Conservation (phyloP, 495 filamentous ascomycete species). For the Neurospora hispaniola region DNA sequence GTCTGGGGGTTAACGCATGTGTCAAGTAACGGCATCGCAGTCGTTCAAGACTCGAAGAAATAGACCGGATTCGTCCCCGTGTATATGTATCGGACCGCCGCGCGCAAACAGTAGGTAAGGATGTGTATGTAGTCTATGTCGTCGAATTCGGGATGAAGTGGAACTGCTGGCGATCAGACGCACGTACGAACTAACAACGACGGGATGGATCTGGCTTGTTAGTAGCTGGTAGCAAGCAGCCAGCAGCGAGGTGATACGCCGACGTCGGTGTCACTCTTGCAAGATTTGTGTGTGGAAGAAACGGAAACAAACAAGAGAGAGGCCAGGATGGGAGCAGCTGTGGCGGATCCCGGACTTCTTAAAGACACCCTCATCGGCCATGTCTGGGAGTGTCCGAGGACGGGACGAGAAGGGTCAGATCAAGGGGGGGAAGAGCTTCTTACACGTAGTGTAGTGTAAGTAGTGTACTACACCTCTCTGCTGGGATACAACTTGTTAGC, state of each 20-base stretch:
- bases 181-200: neutral
- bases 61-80: neutral
- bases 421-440: neutral
- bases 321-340: neutral
- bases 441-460: neutral
- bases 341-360: neutral
- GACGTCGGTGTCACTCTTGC: neutral
- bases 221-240: neutral
- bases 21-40: neutral
- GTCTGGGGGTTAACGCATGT: neutral
- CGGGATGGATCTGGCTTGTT: neutral
- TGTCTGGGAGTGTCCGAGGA: neutral
- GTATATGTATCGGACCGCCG: neutral
- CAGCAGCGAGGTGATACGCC: neutral
- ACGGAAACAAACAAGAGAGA: neutral
- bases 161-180: neutral
- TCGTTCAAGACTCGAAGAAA: neutral
- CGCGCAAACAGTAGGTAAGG: neutral
- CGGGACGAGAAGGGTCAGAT: neutral
- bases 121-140: neutral
- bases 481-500: no score
- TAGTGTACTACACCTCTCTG: no score
- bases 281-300: neutral
- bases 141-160: neutral
- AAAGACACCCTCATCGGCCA: constrained; percentile 1